Base-by-base conservation (phyloP, 2,329 filamentous ascomycete species). In the Cladorrhinum sp. region DNA sequence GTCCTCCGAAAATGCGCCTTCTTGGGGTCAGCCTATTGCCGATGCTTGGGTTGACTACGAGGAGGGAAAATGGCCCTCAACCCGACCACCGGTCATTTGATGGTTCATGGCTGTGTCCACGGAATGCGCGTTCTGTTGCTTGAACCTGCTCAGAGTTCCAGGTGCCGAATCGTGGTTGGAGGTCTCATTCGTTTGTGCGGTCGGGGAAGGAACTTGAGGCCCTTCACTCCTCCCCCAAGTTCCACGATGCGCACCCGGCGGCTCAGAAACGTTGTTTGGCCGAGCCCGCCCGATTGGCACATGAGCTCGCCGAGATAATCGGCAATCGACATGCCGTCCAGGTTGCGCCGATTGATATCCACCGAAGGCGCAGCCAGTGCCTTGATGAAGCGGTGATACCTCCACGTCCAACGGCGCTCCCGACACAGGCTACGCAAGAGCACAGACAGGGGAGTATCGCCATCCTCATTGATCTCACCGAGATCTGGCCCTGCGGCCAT, bases 381-480 rank as follows among this genome's bases (percentile, higher is more conserved):
- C 25, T 57, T 59, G 51, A 64, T 61, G 45, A 60, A 64, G 25
- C 60, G 60, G 50, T 62, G 62, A 32, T 62, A 62, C 24, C 60
- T 58, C 62, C 62, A 62, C 3, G 58, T 57, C 23, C 52, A 59
- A 3, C 13, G 22, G 8, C 57, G 50, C 20, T 62, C 38, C 2
- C 32, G 38, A 52, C 58, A 62, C 13, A 64, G 38, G 12, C 48
- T 50, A 25, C 51, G 59, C 3, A 64, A 55, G 48, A 64, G 32
- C 13, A 62, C 60, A 10, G 62, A 60, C 45, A 64, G 18, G 6
- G 62, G 62, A 1, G 62, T 64, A 49, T 64, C 60, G 1, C 60
- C 62, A 8, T 51, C 48, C 22, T 45, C 24, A 41, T 64, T 57
- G 1, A 62, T 24, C 49, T 64, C 62, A 27, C 49, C 55, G 1